A percentile compares a stretch with the other conserved stretches of the same genome.
These are phyloP conservation scores for Gynochthodes officinalis DNA, from an alignment of 257 asterid species.

Conservation along the genomic window DNA sequence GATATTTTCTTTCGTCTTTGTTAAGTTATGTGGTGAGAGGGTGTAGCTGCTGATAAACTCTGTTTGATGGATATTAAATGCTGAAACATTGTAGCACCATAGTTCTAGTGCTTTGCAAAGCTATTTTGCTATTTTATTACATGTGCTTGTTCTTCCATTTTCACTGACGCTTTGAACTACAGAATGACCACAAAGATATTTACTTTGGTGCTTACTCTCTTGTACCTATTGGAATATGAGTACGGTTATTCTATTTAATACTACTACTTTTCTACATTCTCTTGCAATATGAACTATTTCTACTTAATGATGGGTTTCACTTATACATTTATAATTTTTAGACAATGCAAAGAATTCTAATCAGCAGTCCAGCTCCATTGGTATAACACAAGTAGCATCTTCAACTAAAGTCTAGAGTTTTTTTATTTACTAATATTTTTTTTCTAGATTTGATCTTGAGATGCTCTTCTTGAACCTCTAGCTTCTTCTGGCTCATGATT, in stretches of 20 bases:
- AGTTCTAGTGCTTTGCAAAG: background rate
- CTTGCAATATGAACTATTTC: constrained; percentile 8
- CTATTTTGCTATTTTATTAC: background rate
- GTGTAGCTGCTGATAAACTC: background rate
- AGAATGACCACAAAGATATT: background rate
- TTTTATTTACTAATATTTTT: constrained; percentile 7
- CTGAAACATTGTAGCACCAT: background rate
- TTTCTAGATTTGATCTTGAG: constrained; percentile 5
- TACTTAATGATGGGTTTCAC: constrained; percentile 15
- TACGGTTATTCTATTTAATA: background rate
- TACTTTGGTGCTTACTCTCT: background rate
- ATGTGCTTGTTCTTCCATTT: background rate
- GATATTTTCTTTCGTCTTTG: background rate
- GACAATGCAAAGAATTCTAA: constrained; percentile 61
- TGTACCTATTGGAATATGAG: background rate
- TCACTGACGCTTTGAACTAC: constrained; percentile 8
- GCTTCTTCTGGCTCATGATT: background rate
- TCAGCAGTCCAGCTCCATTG: constrained; percentile 48
- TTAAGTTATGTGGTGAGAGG: background rate
- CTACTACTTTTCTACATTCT: background rate
- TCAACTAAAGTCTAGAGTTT: constrained; percentile 66
- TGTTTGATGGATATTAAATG: background rate
- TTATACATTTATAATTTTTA: constrained; percentile 34
- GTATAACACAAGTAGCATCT: constrained; percentile 42
- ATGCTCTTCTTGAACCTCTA: constrained; percentile 13